Evolutionary conservation across 805 yeast genomes (phyloP), one percentile per base, ranked within the genome.

Genomic region (Teunomyces lycoperdinae): DNA sequence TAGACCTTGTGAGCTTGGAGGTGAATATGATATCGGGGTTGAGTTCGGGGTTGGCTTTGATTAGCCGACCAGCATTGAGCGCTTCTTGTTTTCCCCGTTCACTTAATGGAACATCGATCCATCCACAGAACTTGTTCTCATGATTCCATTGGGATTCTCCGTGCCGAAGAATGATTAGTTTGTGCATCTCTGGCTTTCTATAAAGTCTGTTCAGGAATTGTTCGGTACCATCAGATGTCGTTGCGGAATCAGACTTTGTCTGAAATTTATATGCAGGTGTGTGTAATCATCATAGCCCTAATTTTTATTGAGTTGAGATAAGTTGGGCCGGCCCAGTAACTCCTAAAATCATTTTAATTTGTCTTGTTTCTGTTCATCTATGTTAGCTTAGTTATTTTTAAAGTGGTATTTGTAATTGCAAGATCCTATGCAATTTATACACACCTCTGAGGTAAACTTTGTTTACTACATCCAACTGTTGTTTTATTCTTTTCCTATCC

Each of bases 121-220:
- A 73, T 10, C 78, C 78, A 46, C 77, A 70, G 53, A 73, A 73
- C 52, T 63, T 67, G 55, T 70, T 71, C 42, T 67, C 74, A 43
- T 71, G 69, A 50, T 73, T 73, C 69, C 75, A 68, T 54, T 67
- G 67, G 6, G 72, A 65, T 50, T 72, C 76, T 36, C 78, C 78
- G 54, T 73, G 78, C 52, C 78, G 71, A 34, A 73, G 66, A 4
- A 73, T 68, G 13, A 73, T 67, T 40, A 73, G 62, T 49, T 68
- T 68, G 52, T 67, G 72, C 51, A 48, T 48, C 10, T 44, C 27
- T 6, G 36, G 24, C 5, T 20, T 20, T 32, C 34, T 32, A 13
- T 32, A n/a, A 32, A 6, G 13, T 32, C 16, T 32, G 4, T 20
- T 20, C 24, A 20, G 24, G 24, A 20, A 6, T 3, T 20, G 24